Percentiles rank a stretch among this genome's conserved stretches.
Conservation (phyloP, 1,284 basidiomycete species). For the Boletus subluridellus region DNA sequence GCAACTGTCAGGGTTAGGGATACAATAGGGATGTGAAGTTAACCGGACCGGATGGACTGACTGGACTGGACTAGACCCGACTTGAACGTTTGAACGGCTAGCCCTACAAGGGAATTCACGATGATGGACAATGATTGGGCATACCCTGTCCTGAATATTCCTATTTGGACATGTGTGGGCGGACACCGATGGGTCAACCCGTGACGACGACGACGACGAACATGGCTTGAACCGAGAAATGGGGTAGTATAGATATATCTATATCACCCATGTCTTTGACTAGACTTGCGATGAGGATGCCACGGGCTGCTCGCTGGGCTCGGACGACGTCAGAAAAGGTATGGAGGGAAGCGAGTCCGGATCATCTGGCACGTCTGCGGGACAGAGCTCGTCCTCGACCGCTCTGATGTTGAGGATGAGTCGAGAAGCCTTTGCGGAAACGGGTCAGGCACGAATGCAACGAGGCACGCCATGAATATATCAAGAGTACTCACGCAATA, state of each 20-base stretch:
- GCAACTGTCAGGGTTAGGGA: not conserved
- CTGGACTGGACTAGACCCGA: not conserved
- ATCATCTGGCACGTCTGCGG: constrained; percentile 4
- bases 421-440: constrained; percentile 21
- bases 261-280: no score
- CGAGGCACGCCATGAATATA: not conserved
- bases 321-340: not conserved
- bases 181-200: not conserved
- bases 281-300: no score
- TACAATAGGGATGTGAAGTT: not conserved
- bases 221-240: no score
- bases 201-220: no score
- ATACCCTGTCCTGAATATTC: not conserved
- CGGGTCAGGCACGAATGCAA: not conserved
- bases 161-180: not conserved
- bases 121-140: no score
- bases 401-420: constrained; percentile 24
- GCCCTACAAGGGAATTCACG: no score
- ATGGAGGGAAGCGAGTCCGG: constrained; percentile 4
- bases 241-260: no score
- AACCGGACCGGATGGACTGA: not conserved
- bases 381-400: not conserved
- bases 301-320: not conserved
- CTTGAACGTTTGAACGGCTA: no score
- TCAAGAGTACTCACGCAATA: constrained; percentile 19